Evolutionary conservation across 1,284 basidiomycete species (phyloP).

Genomic region (Apiotrichum mycotoxinovorans): DNA sequence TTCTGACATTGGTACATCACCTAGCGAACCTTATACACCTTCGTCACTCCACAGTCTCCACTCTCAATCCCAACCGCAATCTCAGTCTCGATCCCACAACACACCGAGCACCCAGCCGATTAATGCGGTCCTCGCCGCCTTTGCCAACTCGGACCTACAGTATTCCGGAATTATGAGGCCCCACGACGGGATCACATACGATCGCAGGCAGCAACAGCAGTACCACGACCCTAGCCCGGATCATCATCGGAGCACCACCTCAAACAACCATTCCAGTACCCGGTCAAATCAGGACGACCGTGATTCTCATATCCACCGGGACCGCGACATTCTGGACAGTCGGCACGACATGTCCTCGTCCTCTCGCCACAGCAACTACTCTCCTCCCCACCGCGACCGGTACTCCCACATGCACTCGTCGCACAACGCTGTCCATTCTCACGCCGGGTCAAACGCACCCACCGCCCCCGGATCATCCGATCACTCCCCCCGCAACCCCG

Average conservation of each 20-base stretch:
- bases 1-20: neutral
- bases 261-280: neutral
- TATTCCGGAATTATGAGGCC: slow-evolving; percentile 20
- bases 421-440: neutral
- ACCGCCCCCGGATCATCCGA: neutral
- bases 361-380: neutral
- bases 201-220: slow-evolving; percentile 3
- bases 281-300: neutral
- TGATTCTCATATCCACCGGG: neutral
- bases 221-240: slow-evolving; percentile 5
- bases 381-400: neutral
- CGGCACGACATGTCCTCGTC: neutral
- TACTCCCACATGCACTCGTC: slow-evolving; percentile 1
- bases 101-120: slow-evolving; percentile 1
- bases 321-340: neutral
- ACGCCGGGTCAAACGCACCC: neutral
- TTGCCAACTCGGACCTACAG: slow-evolving; percentile 14
- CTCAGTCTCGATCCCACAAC: neutral
- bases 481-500: neutral
- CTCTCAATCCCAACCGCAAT: neutral
- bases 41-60: neutral
- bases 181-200: neutral
- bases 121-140: slow-evolving; percentile 11
- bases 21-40: neutral
- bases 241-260: neutral